These are phyloP conservation scores for Cercophora sp. DNA, from an alignment of 495 filamentous ascomycete genomes.

Conservation along the genomic window DNA sequence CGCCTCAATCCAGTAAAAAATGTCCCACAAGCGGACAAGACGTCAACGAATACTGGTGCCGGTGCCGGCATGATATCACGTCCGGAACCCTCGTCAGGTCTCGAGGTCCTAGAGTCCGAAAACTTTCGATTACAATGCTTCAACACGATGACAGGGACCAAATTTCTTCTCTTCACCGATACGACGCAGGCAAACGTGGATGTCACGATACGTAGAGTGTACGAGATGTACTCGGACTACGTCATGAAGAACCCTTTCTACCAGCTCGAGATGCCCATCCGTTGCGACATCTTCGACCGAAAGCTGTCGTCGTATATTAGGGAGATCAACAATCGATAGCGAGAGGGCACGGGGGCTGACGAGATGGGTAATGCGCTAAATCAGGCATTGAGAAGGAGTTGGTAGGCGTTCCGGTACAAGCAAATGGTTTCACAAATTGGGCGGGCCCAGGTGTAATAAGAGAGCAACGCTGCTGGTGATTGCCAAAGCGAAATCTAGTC, in stretches of 20 bases:
- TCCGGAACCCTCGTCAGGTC: conserved; percentile 60
- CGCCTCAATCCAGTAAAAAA: conserved; percentile 62
- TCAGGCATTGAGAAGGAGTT: conserved; percentile 3
- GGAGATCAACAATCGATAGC: conserved; percentile 50
- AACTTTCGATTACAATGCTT: conserved; percentile 94
- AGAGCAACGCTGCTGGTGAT: neutral
- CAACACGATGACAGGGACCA: conserved; percentile 87
- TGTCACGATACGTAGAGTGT: conserved; percentile 71
- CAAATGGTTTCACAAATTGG: neutral
- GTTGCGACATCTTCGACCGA: conserved; percentile 91
- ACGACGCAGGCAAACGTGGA: conserved; percentile 87
- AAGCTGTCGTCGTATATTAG: conserved; percentile 70
- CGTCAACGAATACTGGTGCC: too few relatives aligned
- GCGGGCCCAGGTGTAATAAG: neutral
- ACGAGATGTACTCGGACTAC: conserved; percentile 93
- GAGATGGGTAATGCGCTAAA: neutral
- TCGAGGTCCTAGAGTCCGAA: conserved; percentile 87
- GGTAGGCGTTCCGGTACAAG: neutral
- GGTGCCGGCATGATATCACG: too few relatives aligned
- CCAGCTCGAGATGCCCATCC: conserved; percentile 92
- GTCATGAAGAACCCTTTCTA: conserved; percentile 99
- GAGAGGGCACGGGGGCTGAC: neutral
- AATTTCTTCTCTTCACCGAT: conserved; percentile 94
- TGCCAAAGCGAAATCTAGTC: conserved; percentile 12
- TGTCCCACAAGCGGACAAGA: too few relatives aligned